phyloP scores from a whole-genome alignment of 352 stramenopile species.

The Phytopythium montanum region DNA sequence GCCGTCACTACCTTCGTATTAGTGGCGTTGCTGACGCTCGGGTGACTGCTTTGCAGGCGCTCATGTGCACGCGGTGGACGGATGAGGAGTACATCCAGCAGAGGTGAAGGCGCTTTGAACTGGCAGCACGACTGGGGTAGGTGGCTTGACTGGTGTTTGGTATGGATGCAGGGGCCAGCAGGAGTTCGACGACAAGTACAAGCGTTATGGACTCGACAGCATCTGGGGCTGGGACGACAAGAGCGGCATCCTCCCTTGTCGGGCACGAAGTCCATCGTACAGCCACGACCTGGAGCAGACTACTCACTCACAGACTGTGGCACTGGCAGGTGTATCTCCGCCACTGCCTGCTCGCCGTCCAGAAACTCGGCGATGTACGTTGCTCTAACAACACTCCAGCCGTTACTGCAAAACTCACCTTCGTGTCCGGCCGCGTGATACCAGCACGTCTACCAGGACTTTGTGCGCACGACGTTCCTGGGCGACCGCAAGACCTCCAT shows the following conservation, averaged over 20 bases:
- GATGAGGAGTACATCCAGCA: slow-evolving; percentile 83
- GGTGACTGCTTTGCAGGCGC: slow-evolving; percentile 22
- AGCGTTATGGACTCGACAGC: slow-evolving; percentile 75
- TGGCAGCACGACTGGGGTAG: neutral
- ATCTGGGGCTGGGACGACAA: slow-evolving; percentile 89
- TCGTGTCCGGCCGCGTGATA: neutral
- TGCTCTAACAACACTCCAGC: neutral
- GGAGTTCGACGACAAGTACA: slow-evolving; percentile 84
- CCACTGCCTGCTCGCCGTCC: slow-evolving; percentile 89
- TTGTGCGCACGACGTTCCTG: slow-evolving; percentile 90
- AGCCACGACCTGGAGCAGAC: neutral
- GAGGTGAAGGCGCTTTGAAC: slow-evolving; percentile 17
- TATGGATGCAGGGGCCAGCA: slow-evolving; percentile 54
- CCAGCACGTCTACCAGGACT: slow-evolving; percentile 65
- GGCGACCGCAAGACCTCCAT: slow-evolving; percentile 88
- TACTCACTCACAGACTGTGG: neutral
- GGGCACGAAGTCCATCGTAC: slow-evolving; percentile 19
- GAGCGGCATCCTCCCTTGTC: slow-evolving; percentile 86
- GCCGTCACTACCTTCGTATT: too few relatives aligned
- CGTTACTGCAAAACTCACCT: neutral
- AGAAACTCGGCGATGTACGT: slow-evolving; percentile 62
- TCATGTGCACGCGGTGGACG: slow-evolving; percentile 87
- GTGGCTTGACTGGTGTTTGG: neutral
- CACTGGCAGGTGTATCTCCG: slow-evolving; percentile 81
- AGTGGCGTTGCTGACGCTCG: neutral